Percentiles rank a stretch among this genome's conserved stretches.
Conservation (phyloP, 106 monocot genomes). For the Phalaenopsis equestris region DNA sequence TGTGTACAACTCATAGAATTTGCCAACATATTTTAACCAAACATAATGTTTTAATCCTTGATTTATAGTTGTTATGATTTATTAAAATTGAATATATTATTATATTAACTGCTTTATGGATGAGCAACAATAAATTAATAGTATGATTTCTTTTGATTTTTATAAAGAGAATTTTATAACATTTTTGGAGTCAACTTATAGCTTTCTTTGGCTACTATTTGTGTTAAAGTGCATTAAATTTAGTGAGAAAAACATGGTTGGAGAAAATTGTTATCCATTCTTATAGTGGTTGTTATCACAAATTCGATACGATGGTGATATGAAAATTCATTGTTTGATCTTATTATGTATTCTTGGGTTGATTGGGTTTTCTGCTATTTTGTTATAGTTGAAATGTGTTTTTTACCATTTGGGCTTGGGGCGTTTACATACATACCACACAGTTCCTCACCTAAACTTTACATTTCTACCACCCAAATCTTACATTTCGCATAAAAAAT, state of each 20-base stretch:
- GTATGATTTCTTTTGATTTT: neutral
- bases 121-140: neutral
- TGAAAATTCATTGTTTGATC: no score
- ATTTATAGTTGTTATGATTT: neutral
- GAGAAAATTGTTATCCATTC: no score
- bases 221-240: neutral
- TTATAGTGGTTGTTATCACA: neutral
- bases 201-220: neutral
- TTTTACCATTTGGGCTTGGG: no score
- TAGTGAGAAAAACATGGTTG: neutral
- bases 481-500: no score
- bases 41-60: neutral
- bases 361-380: no score
- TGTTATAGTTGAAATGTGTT: no score
- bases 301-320: neutral
- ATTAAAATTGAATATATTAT: neutral
- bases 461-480: no score
- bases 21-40: neutral
- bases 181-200: neutral
- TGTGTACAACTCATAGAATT: neutral
- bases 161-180: neutral
- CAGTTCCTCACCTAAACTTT: no score
- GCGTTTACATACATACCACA: no score
- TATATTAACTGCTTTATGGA: neutral
- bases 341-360: no score